Evolutionary conservation across 192 early-diverging fungal species (phyloP), one percentile per base, ranked within the genome.

Genomic region (Coemansia sp.): DNA sequence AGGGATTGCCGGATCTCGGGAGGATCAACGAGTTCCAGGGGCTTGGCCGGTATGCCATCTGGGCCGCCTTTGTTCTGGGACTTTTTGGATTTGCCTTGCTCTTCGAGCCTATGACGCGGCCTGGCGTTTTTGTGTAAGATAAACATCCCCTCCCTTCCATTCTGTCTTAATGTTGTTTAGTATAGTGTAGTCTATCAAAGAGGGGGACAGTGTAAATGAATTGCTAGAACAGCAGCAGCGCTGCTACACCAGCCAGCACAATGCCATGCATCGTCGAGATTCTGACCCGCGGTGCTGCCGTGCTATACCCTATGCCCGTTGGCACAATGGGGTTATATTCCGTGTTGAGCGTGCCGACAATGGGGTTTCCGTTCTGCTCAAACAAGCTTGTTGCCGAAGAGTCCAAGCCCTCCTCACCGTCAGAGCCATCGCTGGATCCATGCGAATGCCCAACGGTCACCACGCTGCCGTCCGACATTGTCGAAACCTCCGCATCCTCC

Each of bases 81-180:
- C 52, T 71, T 0, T 38, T 60, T 4, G 78, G 63, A 0, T 72
- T 81, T 24, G 9, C 59, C 1, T 36, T 72, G 34, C 30, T 81
- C 63, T 73, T 76, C 41, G 78, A 81, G 64, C 78, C 78, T 1
- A 81, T 81, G 78, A 81, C 78, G 1, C 59, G 78, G 12, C 69
- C 65, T 8, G 69, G 69, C 20, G 57, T 71, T 15, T 68, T 77
- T 57, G 46, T 67, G 21, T 48, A 30, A n/a, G 14, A 46, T 18
- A 46, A 46, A 46, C 43, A 16, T 30, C 3, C 3, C 30, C 30
- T 3, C 30, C 30, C 30, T 30, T 30, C 30, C 30, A 34, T 43
- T 34, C 63, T 63, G 57, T 39, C 12, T 53, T 53, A 9, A 26
- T 53, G 51, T 21, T 53, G 2, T 53, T 26, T 14, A 53, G 21